Percentiles rank a stretch among this genome's conserved stretches.
Conservation (phyloP, 306 rosid genomes). For the Corylus avellana region DNA sequence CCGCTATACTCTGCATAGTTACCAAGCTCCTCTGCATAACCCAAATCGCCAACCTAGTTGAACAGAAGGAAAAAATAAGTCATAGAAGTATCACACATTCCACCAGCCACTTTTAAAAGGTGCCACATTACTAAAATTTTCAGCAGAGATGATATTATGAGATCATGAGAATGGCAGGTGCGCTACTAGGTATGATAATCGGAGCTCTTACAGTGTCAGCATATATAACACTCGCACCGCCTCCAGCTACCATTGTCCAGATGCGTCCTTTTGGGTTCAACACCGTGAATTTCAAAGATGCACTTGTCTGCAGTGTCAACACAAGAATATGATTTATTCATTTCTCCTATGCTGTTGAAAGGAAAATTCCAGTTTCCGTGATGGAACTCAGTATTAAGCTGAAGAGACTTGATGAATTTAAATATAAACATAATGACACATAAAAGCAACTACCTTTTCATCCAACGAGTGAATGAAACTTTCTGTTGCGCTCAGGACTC, state of each 20-base stretch:
- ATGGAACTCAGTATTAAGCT: not conserved
- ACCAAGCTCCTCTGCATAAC: conserved; percentile 93
- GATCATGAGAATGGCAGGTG: not conserved
- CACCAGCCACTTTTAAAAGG: conserved; percentile 8
- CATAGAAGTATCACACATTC: conserved; percentile 5
- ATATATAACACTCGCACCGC: conserved; percentile 90
- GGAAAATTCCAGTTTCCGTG: conserved; percentile 1
- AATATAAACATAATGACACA: conserved; percentile 6
- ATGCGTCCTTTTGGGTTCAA: conserved; percentile 89
- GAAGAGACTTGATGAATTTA: not conserved
- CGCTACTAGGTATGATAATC: not conserved
- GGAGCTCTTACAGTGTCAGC: conserved; percentile 73
- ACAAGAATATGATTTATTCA: conserved; percentile 14
- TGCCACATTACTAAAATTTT: conserved; percentile 16
- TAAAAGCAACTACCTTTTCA: conserved; percentile 59
- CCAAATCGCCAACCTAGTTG: conserved; percentile 82
- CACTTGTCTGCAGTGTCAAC: conserved; percentile 67
- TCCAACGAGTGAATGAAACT: conserved; percentile 74
- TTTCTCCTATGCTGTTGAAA: not conserved
- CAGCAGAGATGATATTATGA: conserved; percentile 8
- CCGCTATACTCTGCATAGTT: conserved; percentile 96
- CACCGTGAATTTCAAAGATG: conserved; percentile 79
- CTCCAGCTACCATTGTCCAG: conserved; percentile 96
- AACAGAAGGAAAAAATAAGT: conserved; percentile 14
- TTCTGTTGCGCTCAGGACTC: conserved; percentile 72